Evolutionary conservation across 2,329 filamentous ascomycete species (phyloP).

Genomic region (Sphaerostilbella broomeana): DNA sequence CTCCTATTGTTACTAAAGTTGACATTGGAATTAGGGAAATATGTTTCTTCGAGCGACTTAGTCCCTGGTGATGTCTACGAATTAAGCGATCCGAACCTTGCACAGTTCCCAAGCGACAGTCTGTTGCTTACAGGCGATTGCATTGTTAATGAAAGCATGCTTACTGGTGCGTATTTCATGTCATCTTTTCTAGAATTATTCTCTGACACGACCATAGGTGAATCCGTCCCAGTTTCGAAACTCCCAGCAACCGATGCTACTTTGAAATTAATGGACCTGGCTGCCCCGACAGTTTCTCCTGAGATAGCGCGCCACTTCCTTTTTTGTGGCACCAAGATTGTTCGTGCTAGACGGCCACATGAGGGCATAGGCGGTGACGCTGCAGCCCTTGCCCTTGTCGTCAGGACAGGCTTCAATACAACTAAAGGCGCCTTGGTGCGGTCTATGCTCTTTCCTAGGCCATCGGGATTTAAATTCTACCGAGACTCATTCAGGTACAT

Average conservation of each 20-base stretch:
- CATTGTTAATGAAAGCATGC: constrained; percentile 99
- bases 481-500: constrained; percentile 97
- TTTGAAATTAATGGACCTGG: constrained; percentile 68
- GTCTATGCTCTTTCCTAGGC: constrained; percentile 98
- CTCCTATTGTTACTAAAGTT: too few species aligned
- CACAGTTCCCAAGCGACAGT: constrained; percentile 87
- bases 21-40: constrained; percentile 53
- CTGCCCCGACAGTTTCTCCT: constrained; percentile 73
- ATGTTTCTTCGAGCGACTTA: constrained; percentile 77
- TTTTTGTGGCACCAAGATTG: constrained; percentile 92
- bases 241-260: constrained; percentile 74
- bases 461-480: constrained; percentile 98
- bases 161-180: constrained; percentile 54
- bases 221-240: constrained; percentile 96
- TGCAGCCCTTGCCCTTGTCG: constrained; percentile 83
- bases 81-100: constrained; percentile 84
- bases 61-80: constrained; percentile 97
- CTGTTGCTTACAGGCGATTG: constrained; percentile 88
- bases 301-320: constrained; percentile 83
- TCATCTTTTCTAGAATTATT: constrained; percentile 20
- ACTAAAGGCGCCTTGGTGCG: constrained; percentile 93
- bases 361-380: constrained; percentile 81
- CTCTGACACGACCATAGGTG: constrained; percentile 42
- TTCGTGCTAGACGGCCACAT: constrained; percentile 81
- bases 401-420: constrained; percentile 93